A percentile compares a stretch with the other conserved stretches of the same genome.
phyloP scores from a whole-genome alignment of 192 early-diverging fungal species.

The Coemansia sp. region DNA sequence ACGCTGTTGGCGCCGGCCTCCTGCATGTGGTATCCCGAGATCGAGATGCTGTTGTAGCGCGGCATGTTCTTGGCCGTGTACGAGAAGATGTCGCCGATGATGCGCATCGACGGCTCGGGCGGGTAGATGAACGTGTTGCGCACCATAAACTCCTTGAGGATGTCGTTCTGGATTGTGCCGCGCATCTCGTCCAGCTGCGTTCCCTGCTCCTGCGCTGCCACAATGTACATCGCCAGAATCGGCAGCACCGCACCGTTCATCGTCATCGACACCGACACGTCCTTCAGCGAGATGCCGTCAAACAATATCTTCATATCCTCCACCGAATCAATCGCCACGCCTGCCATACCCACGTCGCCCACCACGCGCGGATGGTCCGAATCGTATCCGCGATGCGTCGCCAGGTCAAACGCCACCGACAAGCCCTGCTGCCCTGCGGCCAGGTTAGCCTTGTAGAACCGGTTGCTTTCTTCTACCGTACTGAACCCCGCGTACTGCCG shows the following conservation, averaged over 20 bases:
- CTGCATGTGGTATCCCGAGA: slow-evolving; percentile 92
- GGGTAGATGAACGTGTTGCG: slow-evolving; percentile 93
- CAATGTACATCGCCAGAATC: slow-evolving; percentile 87
- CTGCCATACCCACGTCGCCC: slow-evolving; percentile 92
- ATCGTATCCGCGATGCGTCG: slow-evolving; percentile 87
- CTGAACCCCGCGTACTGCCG: slow-evolving; percentile 88
- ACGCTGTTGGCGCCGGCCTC: slow-evolving; percentile 86
- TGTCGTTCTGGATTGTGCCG: slow-evolving; percentile 91
- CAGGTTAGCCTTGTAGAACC: slow-evolving; percentile 83
- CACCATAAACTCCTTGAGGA: slow-evolving; percentile 93
- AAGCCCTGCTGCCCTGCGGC: slow-evolving; percentile 87
- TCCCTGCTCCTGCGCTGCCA: slow-evolving; percentile 84
- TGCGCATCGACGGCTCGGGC: slow-evolving; percentile 84
- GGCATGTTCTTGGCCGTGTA: slow-evolving; percentile 88
- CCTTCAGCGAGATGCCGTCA: slow-evolving; percentile 83
- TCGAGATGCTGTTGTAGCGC: slow-evolving; percentile 94
- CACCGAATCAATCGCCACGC: slow-evolving; percentile 87
- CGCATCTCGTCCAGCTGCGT: slow-evolving; percentile 73
- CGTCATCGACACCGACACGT: slow-evolving; percentile 91
- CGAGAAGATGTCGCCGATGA: slow-evolving; percentile 89
- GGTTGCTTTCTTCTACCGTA: slow-evolving; percentile 88
- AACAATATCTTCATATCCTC: slow-evolving; percentile 94
- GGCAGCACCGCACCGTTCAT: slow-evolving; percentile 95
- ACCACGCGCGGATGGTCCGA: slow-evolving; percentile 86
- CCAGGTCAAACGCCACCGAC: slow-evolving; percentile 85